Base-by-base conservation (phyloP, 495 filamentous ascomycete species). In the Letharia columbiana region DNA sequence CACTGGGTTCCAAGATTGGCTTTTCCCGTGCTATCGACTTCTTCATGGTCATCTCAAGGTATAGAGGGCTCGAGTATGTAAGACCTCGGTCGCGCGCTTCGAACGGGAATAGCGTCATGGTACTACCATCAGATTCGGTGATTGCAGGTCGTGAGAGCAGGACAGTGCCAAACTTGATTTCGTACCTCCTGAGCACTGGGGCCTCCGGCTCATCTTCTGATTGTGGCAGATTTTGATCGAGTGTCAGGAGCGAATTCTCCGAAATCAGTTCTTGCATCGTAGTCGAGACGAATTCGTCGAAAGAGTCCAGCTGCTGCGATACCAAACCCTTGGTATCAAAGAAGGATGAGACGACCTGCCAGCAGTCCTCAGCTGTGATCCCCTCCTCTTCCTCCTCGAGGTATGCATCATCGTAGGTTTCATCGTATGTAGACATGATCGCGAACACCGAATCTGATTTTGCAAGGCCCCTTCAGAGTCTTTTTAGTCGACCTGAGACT, bases 271-370 rank as follows among this genome's bases (percentile, higher is more conserved):
- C 90, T 69, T 96, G 91, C 79, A 98, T 92, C 0, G 94, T 96
- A 5, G 88, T 90, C 44, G 85, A 84, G 59, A 93, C 89, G 73
- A 99, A 99, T 73, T 97, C 92, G 78, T 99, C 90, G 80, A 96
- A 99, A 4, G 94, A 99, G 75, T 98, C 92, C 66, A 98, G 84
- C 78, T 99, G 94, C 75, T 98, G 95, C 5, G 95, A 96, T 15
- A 98, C 95, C 31, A 99, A 84, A 71, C 95, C 93, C 78, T 97
- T 97, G 57, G 81, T 80, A 67, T 96, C 91, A 78, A 99, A 98
- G 80, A 97, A 98, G 2, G 95, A 88, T 39, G 89, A 89, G 73
- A 99, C 96, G 72, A 98, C 95, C 57, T 88, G 88, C 94, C 94
- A 99, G 78, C 91, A 95, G 75, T 98, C 94, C 77, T 98, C 94